A percentile compares a stretch with the other conserved stretches of the same genome.
phyloP scores from a whole-genome alignment of 768 basidiomycete genomes.

The Amyloporia xantha region DNA sequence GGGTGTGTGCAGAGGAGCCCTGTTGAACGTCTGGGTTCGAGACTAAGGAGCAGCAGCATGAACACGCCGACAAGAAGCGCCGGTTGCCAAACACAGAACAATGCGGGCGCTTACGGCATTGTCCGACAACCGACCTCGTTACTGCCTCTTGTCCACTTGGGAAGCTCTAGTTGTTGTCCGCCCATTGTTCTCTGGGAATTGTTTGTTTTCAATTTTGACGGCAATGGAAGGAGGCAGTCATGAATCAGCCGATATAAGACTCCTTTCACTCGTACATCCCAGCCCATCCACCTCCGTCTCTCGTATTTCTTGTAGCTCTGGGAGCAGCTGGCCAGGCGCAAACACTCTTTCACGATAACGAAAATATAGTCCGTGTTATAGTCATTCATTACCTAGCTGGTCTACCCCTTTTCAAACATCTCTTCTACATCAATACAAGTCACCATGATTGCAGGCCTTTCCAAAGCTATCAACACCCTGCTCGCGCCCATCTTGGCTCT shows the following conservation, averaged over 20 bases:
- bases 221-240: conserved; percentile 8
- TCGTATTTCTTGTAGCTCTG: background rate
- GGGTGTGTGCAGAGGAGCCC: too few species aligned
- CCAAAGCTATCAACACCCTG: conserved; percentile 62
- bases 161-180: background rate
- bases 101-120: background rate
- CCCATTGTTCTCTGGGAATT: conserved; percentile 5
- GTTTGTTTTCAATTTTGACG: conserved; percentile 9
- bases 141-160: background rate
- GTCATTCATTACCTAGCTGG: conserved; percentile 2
- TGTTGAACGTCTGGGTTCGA: too few species aligned
- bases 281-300: conserved; percentile 1
- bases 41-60: too few species aligned
- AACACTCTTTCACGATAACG: background rate
- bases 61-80: background rate
- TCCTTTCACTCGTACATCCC: background rate
- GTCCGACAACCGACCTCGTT: background rate
- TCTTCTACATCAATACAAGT: background rate
- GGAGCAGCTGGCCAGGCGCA: conserved; percentile 2
- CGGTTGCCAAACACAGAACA: background rate
- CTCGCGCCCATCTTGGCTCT: conserved; percentile 61
- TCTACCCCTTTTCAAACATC: background rate
- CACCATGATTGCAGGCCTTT: conserved; percentile 65
- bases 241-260: background rate
- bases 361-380: conserved; percentile 1